phyloP scores from a whole-genome alignment of 1,284 basidiomycete genomes.

The Bjerkandera adusta region DNA sequence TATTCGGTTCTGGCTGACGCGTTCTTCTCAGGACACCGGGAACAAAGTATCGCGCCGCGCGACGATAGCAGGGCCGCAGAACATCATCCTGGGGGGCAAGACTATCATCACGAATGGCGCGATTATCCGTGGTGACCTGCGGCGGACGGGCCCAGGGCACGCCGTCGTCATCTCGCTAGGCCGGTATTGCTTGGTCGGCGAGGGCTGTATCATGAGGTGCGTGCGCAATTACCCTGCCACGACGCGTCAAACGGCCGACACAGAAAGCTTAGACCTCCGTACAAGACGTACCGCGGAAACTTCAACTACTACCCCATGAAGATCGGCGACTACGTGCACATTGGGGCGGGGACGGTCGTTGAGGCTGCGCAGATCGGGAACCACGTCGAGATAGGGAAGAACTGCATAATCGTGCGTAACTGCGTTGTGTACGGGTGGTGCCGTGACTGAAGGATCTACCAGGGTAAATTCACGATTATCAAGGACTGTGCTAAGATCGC shows the following conservation, averaged over 20 bases:
- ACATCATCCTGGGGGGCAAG: conserved; percentile 97
- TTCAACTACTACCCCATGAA: conserved; percentile 99
- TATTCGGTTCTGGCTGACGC: background rate
- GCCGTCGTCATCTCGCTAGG: conserved; percentile 93
- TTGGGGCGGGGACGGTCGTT: conserved; percentile 84
- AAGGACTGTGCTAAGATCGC: conserved; percentile 92
- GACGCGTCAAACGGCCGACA: background rate
- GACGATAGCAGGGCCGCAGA: conserved; percentile 92
- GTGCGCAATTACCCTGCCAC: conserved; percentile 18
- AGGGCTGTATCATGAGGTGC: conserved; percentile 87
- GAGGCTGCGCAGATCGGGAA: conserved; percentile 95
- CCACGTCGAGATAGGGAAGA: conserved; percentile 93
- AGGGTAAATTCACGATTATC: conserved; percentile 97
- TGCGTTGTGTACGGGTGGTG: background rate
- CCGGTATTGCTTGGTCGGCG: conserved; percentile 89
- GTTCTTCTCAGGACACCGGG: conserved; percentile 32
- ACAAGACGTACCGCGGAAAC: conserved; percentile 86
- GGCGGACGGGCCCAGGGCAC: conserved; percentile 81
- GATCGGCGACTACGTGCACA: conserved; percentile 92
- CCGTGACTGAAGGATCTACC: background rate
- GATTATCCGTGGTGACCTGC: conserved; percentile 87
- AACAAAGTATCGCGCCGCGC: conserved; percentile 89
- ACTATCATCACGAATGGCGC: conserved; percentile 90
- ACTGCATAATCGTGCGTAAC: conserved; percentile 84
- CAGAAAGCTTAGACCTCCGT: conserved; percentile 59